Conservation (phyloP, 176 grass and related monocot genomes). For the Triticum dicoccoides region DNA sequence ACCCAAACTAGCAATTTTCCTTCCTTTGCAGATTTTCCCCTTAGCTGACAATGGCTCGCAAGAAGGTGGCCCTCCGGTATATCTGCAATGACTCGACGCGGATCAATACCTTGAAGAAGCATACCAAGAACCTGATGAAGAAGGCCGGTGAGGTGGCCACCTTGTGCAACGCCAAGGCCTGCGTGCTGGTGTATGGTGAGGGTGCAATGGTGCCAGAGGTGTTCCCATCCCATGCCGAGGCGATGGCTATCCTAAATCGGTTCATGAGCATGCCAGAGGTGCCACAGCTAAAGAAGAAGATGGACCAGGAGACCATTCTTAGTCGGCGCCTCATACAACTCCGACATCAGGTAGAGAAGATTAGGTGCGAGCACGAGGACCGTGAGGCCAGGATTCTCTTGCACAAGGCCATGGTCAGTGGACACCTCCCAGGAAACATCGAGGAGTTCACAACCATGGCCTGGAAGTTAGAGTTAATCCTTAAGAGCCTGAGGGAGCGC, state of each 20-base stretch:
- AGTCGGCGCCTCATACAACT: slow-evolving; percentile 1
- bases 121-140: slow-evolving; percentile 12
- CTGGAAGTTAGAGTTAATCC: background rate
- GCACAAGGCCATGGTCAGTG: background rate
- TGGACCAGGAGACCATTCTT: slow-evolving; percentile 41
- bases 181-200: too few species aligned
- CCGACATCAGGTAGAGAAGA: background rate
- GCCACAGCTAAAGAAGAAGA: slow-evolving; percentile 24
- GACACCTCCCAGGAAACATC: background rate
- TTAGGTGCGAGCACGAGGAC: background rate
- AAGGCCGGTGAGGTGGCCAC: slow-evolving; percentile 6
- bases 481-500: background rate
- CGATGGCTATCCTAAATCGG: background rate
- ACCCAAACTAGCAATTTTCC: background rate
- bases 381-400: slow-evolving; percentile 4
- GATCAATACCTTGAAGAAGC: slow-evolving; percentile 19
- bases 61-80: background rate
- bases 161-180: too few species aligned
- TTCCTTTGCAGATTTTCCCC: background rate
- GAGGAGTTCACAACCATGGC: slow-evolving; percentile 22
- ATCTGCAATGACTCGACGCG: slow-evolving; percentile 24
- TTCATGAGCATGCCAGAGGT: slow-evolving; percentile 36
- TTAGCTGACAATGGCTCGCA: slow-evolving; percentile 23
- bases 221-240: too few species aligned
- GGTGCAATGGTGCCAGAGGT: too few species aligned